Evolutionary conservation across 2,329 filamentous ascomycete species (phyloP).

Genomic region (Dactylella cylindrospora): DNA sequence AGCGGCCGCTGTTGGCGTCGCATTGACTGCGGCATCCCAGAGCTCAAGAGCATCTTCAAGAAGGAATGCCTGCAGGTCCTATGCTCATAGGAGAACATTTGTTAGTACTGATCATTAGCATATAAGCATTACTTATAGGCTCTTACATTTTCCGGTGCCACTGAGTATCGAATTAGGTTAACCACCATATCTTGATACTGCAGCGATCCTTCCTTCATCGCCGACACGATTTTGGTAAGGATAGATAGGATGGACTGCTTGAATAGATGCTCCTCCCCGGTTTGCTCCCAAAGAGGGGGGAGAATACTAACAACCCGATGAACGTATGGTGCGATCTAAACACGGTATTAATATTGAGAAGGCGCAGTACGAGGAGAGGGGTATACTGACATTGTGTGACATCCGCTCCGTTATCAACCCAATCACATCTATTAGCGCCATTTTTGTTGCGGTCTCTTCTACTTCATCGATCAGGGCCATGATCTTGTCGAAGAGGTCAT

Average conservation of each 20-base stretch:
- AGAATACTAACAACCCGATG: slow-evolving; percentile 80
- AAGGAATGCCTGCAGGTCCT: slow-evolving; percentile 72
- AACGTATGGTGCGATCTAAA: slow-evolving; percentile 61
- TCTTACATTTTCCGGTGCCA: slow-evolving; percentile 70
- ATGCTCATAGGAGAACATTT: background rate
- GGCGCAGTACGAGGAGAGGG: slow-evolving; percentile 57
- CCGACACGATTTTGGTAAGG: slow-evolving; percentile 78
- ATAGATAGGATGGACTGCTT: slow-evolving; percentile 91
- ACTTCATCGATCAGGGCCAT: slow-evolving; percentile 78
- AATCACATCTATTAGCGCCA: slow-evolving; percentile 85
- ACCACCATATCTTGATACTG: slow-evolving; percentile 78
- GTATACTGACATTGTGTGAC: slow-evolving; percentile 65
- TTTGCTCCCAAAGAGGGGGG: slow-evolving; percentile 79
- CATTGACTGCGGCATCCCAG: slow-evolving; percentile 73
- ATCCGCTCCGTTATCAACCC: slow-evolving; percentile 77
- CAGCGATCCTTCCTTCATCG: slow-evolving; percentile 75
- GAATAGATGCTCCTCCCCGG: slow-evolving; percentile 84
- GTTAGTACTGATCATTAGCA: background rate
- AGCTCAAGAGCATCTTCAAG: slow-evolving; percentile 90
- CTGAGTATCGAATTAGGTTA: slow-evolving; percentile 77
- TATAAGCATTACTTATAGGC: background rate
- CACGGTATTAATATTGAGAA: background rate
- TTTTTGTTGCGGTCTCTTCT: slow-evolving; percentile 81
- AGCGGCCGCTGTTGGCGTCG: slow-evolving; percentile 65
- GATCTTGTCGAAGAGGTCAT: slow-evolving; percentile 70